These are phyloP conservation scores for Malassezia slooffiae DNA, from an alignment of 1,284 basidiomycete genomes.

Conservation along the genomic window DNA sequence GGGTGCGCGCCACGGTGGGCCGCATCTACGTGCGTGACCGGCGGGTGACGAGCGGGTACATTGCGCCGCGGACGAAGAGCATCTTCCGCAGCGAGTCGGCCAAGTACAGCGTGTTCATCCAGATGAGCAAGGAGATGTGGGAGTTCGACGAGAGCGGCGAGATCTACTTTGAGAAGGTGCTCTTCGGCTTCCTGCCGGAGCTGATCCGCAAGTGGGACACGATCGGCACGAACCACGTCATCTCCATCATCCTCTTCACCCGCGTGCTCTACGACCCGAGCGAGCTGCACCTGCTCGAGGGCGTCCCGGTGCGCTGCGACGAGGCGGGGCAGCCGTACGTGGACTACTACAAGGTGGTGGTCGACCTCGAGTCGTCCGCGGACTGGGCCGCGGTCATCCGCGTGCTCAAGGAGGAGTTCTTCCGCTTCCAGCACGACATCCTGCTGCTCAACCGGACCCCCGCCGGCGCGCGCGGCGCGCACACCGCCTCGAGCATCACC, in stretches of 20 bases:
- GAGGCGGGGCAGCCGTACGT: constrained; percentile 75
- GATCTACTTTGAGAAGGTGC: constrained; percentile 81
- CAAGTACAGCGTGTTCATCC: constrained; percentile 70
- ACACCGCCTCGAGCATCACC: constrained; percentile 18
- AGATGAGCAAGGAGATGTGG: constrained; percentile 91
- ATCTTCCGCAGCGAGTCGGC: constrained; percentile 79
- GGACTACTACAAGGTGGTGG: constrained; percentile 72
- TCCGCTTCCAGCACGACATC: constrained; percentile 45
- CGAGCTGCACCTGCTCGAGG: constrained; percentile 39
- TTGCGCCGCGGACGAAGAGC: constrained; percentile 72
- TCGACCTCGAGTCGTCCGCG: constrained; percentile 74
- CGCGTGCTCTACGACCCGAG: constrained; percentile 75
- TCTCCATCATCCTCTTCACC: constrained; percentile 87
- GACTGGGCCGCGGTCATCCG: constrained; percentile 81
- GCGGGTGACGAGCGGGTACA: constrained; percentile 58
- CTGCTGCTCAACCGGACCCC: constrained; percentile 32
- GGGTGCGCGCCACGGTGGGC: constrained; percentile 40
- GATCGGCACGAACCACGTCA: constrained; percentile 72
- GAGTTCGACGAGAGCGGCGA: constrained; percentile 87
- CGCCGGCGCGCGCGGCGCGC: constrained; percentile 24
- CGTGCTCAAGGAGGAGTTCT: constrained; percentile 62
- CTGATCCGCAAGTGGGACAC: constrained; percentile 51
- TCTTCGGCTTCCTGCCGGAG: constrained; percentile 54
- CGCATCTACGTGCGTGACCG: constrained; percentile 40
- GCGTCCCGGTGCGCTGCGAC: constrained; percentile 57